Evolutionary conservation across 2,329 filamentous ascomycete genomes (phyloP), one percentile per base, ranked within the genome.

Genomic region (Neocucurbitaria cava): DNA sequence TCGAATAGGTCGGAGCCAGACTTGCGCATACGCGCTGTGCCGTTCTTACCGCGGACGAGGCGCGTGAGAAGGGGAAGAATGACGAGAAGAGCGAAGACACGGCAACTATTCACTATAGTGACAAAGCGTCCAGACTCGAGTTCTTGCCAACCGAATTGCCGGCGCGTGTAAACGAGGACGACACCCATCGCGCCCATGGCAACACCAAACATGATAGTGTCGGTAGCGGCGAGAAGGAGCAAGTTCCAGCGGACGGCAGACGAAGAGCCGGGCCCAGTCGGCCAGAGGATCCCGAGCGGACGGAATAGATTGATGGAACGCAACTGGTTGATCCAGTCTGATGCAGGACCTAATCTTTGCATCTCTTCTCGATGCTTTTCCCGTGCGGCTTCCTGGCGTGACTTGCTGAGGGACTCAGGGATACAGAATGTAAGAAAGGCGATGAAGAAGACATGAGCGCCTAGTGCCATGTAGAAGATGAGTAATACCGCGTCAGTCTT

Each of bases 391-490:
- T 83, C 71, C 73, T 94, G 92, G 5, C 90, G 87, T 53, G 86
- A 85, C 70, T 86, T 85, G 7, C 90, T 90, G 0, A 98, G 77
- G 0, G 93, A 97, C 70, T 99, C 95, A 0, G 95, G 95, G 1
- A 96, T 83, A 26, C 90, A 65, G 41, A 95, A 81, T 5, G 84
- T 72, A 24, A 96, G 79, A 68, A 90, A 90, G 1, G 89, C 30
- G 46, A 96, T 86, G 77, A 96, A 96, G 54, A 87, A 77, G 1
- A 83, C 49, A 70, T 97, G 91, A 54, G 89, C 89, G 3, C 77
- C 86, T 11, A 96, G 76, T 0, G 89, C 87, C 35, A 92, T 81
- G 72, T 96, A 96, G 74, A 99, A 98, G 42, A 96, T 85, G n/a
- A 87, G 85, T 6, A 97, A 73, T 15, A 96, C 81, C 39, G 85